Evolutionary conservation across 495 filamentous ascomycete species (phyloP).

Genomic region (Hypoxylon cercidicola): DNA sequence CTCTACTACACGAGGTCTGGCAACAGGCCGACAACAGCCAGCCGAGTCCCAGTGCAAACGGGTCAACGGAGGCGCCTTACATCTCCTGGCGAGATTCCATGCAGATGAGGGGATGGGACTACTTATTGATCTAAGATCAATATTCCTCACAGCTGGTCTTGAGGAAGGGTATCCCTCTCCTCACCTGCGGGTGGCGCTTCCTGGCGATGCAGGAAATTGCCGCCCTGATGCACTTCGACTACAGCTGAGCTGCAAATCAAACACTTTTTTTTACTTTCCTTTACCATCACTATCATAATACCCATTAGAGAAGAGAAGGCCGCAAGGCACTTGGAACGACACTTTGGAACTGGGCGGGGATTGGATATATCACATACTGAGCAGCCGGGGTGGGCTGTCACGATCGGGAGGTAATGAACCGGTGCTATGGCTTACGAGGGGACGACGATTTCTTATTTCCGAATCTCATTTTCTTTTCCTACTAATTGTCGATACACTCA

Average conservation of each 20-base stretch:
- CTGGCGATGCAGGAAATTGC: constrained; percentile 48
- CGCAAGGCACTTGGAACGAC: constrained; percentile 50
- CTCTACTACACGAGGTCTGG: constrained; percentile 87
- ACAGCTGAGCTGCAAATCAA: constrained; percentile 16
- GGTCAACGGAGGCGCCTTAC: constrained; percentile 59
- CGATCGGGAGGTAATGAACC: constrained; percentile 44
- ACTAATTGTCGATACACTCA: constrained; percentile 32
- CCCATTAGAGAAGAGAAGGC: constrained; percentile 48
- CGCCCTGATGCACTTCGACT: constrained; percentile 36
- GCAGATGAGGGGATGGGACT: constrained; percentile 90
- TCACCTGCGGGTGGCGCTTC: constrained; percentile 47
- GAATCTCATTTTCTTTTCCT: constrained; percentile 25
- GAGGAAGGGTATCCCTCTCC: constrained; percentile 42
- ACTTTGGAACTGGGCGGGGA: constrained; percentile 4
- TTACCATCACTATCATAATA: constrained; percentile 34
- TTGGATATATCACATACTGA: constrained; percentile 40
- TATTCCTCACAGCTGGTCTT: constrained; percentile 51
- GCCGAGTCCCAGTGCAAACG: constrained; percentile 53
- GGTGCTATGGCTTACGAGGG: constrained; percentile 46
- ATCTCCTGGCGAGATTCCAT: constrained; percentile 96
- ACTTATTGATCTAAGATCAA: constrained; percentile 79
- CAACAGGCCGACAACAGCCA: constrained; percentile 67
- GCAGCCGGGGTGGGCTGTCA: constrained; percentile 25
- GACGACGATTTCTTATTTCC: constrained; percentile 42
- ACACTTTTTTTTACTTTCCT: constrained; percentile 34